These are phyloP conservation scores for Epichloe bromicola DNA, from an alignment of 2,329 filamentous ascomycete species.

Conservation along the genomic window DNA sequence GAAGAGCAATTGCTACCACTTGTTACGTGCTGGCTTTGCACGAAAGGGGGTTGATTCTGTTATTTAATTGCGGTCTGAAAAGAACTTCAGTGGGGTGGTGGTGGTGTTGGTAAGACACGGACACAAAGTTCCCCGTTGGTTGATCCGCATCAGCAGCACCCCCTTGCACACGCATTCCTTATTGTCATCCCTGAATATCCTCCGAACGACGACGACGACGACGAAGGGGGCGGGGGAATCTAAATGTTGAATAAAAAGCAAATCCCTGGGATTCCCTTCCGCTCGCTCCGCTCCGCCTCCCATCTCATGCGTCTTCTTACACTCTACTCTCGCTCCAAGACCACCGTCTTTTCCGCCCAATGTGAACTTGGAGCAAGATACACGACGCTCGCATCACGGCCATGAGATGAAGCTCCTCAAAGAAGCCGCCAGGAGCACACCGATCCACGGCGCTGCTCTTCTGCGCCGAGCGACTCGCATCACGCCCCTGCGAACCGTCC, in stretches of 20 bases:
- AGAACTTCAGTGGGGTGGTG: too few relatives aligned
- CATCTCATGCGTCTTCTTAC: too few relatives aligned
- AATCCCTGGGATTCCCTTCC: background rate
- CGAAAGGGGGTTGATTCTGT: too few relatives aligned
- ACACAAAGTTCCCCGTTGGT: background rate
- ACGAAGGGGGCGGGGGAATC: background rate
- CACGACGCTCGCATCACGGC: background rate
- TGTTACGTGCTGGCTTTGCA: too few relatives aligned
- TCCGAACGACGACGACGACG: background rate
- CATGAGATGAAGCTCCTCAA: slow-evolving; percentile 2
- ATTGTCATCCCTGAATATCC: background rate
- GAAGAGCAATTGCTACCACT: too few relatives aligned
- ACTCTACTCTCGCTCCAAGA: background rate
- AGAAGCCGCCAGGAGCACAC: background rate
- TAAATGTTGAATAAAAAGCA: background rate
- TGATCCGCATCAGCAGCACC: too few relatives aligned
- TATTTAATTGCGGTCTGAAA: too few relatives aligned
- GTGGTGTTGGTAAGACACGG: too few relatives aligned
- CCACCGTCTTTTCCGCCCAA: background rate
- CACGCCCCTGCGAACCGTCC: background rate
- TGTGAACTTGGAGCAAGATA: background rate
- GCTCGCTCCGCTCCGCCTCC: too few relatives aligned
- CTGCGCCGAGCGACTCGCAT: background rate
- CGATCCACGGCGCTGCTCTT: background rate
- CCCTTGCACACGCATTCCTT: background rate